Evolutionary conservation across 208 protist species (phyloP).

Genomic region (Wallacemonas collosoma): DNA sequence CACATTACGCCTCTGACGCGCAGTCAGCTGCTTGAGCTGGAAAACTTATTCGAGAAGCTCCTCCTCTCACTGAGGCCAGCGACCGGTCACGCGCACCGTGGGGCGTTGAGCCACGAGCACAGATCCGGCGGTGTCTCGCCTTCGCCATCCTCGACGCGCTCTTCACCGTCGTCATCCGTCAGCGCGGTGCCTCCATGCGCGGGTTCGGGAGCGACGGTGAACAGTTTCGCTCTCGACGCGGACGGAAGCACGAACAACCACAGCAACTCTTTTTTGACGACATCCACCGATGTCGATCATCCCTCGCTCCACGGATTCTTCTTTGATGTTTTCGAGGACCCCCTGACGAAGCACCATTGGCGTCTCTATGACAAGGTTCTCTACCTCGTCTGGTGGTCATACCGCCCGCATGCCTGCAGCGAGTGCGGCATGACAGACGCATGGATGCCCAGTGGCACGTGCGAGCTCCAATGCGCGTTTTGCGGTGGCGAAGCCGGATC

Average conservation of each 20-base stretch:
- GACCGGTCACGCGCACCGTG: neutral
- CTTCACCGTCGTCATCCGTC: neutral
- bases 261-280: neutral
- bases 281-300: conserved; percentile 31
- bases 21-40: conserved; percentile 71
- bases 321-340: conserved; percentile 67
- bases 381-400: conserved; percentile 87
- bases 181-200: neutral
- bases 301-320: conserved; percentile 52
- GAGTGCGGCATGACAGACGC: conserved; percentile 74
- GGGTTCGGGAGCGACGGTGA: neutral
- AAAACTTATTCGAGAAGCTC: conserved; percentile 43
- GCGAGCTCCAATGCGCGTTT: conserved; percentile 66
- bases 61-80: conserved; percentile 17
- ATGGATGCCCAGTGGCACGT: conserved; percentile 66
- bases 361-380: conserved; percentile 77
- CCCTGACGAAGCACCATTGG: conserved; percentile 48
- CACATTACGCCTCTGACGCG: conserved; percentile 69
- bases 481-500: conserved; percentile 63
- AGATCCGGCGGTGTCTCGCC: neutral
- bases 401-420: conserved; percentile 50
- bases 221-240: neutral
- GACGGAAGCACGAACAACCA: neutral
- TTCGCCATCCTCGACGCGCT: neutral
- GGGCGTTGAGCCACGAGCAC: neutral